Evolutionary conservation across 2,329 filamentous ascomycete genomes (phyloP), one percentile per base, ranked within the genome.

Genomic region (Penicillium sp.): DNA sequence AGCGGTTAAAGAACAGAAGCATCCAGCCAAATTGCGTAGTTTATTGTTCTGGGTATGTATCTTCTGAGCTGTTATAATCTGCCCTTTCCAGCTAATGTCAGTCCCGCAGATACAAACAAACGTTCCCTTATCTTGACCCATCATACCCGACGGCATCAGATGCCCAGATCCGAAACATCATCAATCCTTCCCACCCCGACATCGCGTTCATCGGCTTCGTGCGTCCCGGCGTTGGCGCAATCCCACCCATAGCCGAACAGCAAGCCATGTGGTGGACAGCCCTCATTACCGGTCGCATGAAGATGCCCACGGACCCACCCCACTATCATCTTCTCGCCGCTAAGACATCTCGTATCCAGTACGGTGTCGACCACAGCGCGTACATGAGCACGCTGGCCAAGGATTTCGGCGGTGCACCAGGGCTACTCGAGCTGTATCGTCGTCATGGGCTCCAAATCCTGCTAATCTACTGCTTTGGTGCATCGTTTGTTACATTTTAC

Each of bases 221-320:
- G 12, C 46, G 53, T 5, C 53, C 53, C 8, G 50, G 53, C 4
- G 50, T 55, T 25, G 53, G 53, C 2, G 53, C 53, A 20, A 55
- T 55, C 20, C 53, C 53, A 8, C 50, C 53, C 18, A 53, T 55
- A 23, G 53, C 53, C 24, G 53, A 55, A 32, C 50, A 53, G 15
- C 53, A 55, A 48, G 44, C 47, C n/a, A 53, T 50, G 53, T 50
- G 50, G 50, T 55, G 53, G 53, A 52, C 50, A 8, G 41, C 47
- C 10, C 32, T 53, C 0, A 53, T 55, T 9, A 55, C 47, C 3
- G 47, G 47, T 8, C 47, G 45, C 32, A 53, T 55, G 50, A 12
- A 29, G 3, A 47, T 53, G 23, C 53, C 53, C 35, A 47, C 20
- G 13, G 49, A 52, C 27, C 42, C 49, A 32, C 43, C 45, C 13